These are phyloP conservation scores for Leccinellum albellum DNA, from an alignment of 768 basidiomycete genomes.

Conservation along the genomic window DNA sequence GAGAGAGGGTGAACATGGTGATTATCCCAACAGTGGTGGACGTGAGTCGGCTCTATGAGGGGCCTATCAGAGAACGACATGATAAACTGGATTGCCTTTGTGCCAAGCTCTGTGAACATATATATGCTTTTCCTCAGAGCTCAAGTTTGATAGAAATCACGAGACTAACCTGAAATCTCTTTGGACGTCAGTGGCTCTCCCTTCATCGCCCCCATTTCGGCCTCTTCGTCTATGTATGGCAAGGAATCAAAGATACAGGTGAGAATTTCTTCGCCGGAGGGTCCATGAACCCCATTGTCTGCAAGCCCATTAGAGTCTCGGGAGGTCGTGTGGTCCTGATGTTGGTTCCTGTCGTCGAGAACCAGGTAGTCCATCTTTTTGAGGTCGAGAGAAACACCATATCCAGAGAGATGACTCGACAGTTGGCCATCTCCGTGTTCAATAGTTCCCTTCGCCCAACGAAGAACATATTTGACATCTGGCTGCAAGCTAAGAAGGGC, in stretches of 20 bases:
- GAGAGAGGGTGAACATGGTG: slow-evolving; percentile 13
- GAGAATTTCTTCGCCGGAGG: slow-evolving; percentile 20
- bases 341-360: slow-evolving; percentile 71
- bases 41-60: slow-evolving; percentile 34
- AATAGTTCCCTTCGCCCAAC: slow-evolving; percentile 33
- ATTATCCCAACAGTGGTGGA: slow-evolving; percentile 19
- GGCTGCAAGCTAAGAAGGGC: slow-evolving; percentile 52
- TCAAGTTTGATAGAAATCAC: not conserved
- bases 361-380: slow-evolving; percentile 98
- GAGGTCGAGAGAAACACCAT: slow-evolving; percentile 86
- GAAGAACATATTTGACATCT: slow-evolving; percentile 68
- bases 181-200: slow-evolving; percentile 45
- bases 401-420: slow-evolving; percentile 68
- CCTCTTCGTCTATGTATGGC: slow-evolving; percentile 25
- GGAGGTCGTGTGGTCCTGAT: not conserved
- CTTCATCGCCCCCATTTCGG: slow-evolving; percentile 34
- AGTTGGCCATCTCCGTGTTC: slow-evolving; percentile 36
- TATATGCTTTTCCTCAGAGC: not conserved
- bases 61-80: slow-evolving; percentile 49
- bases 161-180: slow-evolving; percentile 51
- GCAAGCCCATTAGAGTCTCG: not conserved
- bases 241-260: slow-evolving; percentile 30
- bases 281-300: slow-evolving; percentile 6
- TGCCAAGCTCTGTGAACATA: slow-evolving; percentile 51
- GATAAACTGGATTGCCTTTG: slow-evolving; percentile 74